A percentile compares a stretch with the other conserved stretches of the same genome.
Evolutionary conservation across 257 asterid genomes (phyloP).

Genomic region (Ligustrum vulgare): DNA sequence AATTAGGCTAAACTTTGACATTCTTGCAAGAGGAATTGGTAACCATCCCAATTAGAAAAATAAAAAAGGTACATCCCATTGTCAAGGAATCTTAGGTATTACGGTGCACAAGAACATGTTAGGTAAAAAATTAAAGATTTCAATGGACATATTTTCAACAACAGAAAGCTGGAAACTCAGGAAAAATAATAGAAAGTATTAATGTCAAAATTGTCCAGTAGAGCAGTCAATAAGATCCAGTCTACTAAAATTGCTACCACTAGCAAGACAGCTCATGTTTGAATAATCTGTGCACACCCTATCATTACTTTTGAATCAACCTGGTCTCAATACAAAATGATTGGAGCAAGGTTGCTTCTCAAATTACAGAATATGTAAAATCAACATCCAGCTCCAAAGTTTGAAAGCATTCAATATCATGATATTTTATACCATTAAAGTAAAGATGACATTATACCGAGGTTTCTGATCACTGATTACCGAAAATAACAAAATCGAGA

Average conservation of each 20-base stretch:
- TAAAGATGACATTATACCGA: too few species aligned
- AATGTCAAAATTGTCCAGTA: background rate
- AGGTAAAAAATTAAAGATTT: too few species aligned
- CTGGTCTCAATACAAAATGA: background rate
- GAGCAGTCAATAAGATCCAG: background rate
- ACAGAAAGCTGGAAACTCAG: background rate
- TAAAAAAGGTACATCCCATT: background rate
- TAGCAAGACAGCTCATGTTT: background rate
- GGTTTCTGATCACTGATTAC: background rate
- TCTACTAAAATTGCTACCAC: background rate
- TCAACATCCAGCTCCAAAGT: background rate
- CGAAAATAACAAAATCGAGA: background rate
- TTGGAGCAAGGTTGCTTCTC: background rate
- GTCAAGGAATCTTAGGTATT: constrained; percentile 6
- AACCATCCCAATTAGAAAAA: constrained; percentile 10
- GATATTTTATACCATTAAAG: background rate
- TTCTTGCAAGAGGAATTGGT: constrained; percentile 6
- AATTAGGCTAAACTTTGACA: constrained; percentile 11
- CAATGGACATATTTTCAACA: background rate
- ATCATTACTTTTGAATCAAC: background rate
- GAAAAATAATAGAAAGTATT: background rate
- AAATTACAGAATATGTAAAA: background rate
- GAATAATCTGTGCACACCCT: background rate
- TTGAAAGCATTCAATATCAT: background rate
- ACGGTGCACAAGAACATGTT: background rate